Conservation (phyloP, 2,329 filamentous ascomycete species). For the Colletotrichum tamarilloi region DNA sequence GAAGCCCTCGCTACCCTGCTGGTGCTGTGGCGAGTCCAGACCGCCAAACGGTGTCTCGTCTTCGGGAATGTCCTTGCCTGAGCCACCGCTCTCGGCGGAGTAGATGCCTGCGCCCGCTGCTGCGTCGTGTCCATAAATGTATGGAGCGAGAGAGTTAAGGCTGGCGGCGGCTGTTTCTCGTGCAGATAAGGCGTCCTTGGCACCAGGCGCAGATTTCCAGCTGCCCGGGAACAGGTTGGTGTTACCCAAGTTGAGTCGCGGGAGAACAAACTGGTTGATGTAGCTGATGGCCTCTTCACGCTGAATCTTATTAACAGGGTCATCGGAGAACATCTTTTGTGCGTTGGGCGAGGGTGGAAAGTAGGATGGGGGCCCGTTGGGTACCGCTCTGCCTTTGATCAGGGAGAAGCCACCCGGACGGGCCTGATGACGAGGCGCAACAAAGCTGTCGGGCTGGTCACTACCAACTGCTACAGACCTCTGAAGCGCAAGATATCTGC, state of each 20-base stretch:
- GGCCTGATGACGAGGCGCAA: conserved; percentile 65
- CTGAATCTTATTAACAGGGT: conserved; percentile 73
- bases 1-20: conserved; percentile 6
- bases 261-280: conserved; percentile 76
- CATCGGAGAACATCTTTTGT: conserved; percentile 54
- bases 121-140: conserved; percentile 63
- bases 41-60: conserved; percentile 38
- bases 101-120: conserved; percentile 58
- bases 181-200: conserved; percentile 49
- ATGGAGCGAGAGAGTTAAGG: conserved; percentile 66
- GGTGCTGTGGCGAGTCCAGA: conserved; percentile 31
- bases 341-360: conserved; percentile 63
- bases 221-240: conserved; percentile 52
- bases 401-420: conserved; percentile 68
- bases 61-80: conserved; percentile 36
- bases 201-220: conserved; percentile 45
- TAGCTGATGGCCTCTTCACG: conserved; percentile 74
- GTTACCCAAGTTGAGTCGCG: conserved; percentile 65
- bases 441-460: conserved; percentile 65
- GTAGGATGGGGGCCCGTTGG: conserved; percentile 71
- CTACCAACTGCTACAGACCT: conserved; percentile 62
- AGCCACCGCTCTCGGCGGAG: conserved; percentile 36
- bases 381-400: conserved; percentile 73
- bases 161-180: conserved; percentile 61
- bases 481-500: conserved; percentile 77